Evolutionary conservation across 2,329 filamentous ascomycete genomes (phyloP).

Genomic region (Aspergillus carbonarius): DNA sequence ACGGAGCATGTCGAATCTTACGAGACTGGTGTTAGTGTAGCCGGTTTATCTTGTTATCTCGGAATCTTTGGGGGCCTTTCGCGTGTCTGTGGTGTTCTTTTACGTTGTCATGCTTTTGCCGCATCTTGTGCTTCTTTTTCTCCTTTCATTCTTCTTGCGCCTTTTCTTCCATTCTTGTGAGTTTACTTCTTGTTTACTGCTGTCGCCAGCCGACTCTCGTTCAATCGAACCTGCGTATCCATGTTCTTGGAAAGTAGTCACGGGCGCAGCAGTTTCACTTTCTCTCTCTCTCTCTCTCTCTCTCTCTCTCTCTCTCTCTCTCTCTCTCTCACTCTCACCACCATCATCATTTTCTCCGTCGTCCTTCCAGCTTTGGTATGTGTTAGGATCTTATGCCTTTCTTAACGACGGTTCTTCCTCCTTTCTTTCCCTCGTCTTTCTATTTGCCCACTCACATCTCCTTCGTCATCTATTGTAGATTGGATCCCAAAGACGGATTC

Average conservation of each 20-base stretch:
- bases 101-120: slow-evolving; percentile 11
- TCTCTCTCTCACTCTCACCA: slow-evolving; percentile 38
- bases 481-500: slow-evolving; percentile 22
- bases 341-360: slow-evolving; percentile 15
- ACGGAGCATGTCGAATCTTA: slow-evolving; percentile 38
- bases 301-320: too few species aligned
- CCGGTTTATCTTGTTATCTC: slow-evolving; percentile 39
- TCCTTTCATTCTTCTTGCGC: slow-evolving; percentile 21
- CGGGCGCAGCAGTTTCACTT: slow-evolving; percentile 28
- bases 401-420: slow-evolving; percentile 3
- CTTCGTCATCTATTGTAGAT: slow-evolving; percentile 7
- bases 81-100: slow-evolving; percentile 29
- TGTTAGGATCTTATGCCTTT: slow-evolving; percentile 8
- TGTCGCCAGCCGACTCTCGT: slow-evolving; percentile 18
- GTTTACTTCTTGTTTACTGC: slow-evolving; percentile 22
- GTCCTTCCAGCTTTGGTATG: slow-evolving; percentile 3
- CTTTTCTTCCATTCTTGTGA: slow-evolving; percentile 13
- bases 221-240: slow-evolving; percentile 9
- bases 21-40: slow-evolving; percentile 41
- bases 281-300: slow-evolving; percentile 14
- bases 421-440: not conserved
- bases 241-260: slow-evolving; percentile 32
- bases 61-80: slow-evolving; percentile 39
- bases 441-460: not conserved
- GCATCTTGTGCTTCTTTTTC: slow-evolving; percentile 20